Evolutionary conservation across 1,284 basidiomycete species (phyloP).

Genomic region (Apiotrichum siamense): DNA sequence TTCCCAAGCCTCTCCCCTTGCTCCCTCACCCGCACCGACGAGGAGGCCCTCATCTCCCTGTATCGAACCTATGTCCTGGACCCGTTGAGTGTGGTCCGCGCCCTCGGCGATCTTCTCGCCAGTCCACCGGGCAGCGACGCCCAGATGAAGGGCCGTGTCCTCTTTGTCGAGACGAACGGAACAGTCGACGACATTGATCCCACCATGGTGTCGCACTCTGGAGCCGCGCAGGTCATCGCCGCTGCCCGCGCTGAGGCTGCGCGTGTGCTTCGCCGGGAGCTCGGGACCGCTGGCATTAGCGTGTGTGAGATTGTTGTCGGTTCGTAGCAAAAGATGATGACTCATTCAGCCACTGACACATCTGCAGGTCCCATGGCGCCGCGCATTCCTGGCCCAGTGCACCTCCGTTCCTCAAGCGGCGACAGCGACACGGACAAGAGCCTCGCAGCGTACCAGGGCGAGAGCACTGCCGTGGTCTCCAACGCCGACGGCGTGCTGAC

Average conservation of each 20-base stretch:
- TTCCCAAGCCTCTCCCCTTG: constrained; percentile 10
- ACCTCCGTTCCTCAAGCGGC: constrained; percentile 20
- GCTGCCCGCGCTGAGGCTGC: constrained; percentile 28
- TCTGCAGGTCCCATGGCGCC: constrained; percentile 27
- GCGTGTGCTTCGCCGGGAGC: constrained; percentile 26
- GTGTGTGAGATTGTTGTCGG: constrained; percentile 41
- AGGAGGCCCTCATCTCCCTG: constrained; percentile 28
- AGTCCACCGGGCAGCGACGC: constrained; percentile 8
- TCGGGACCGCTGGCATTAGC: constrained; percentile 27
- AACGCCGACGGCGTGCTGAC: constrained; percentile 8
- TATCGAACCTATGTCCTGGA: constrained; percentile 36
- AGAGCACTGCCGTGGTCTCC: neutral
- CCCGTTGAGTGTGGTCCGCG: constrained; percentile 32
- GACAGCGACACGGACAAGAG: constrained; percentile 22
- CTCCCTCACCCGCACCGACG: constrained; percentile 24
- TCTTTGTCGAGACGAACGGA: constrained; percentile 38
- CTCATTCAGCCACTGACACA: neutral
- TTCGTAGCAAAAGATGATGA: constrained; percentile 19
- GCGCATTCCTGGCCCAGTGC: constrained; percentile 7
- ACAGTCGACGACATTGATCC: constrained; percentile 15
- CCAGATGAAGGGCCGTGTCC: constrained; percentile 21
- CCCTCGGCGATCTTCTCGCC: constrained; percentile 32
- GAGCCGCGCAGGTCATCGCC: constrained; percentile 23
- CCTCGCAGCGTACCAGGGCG: constrained; percentile 1
- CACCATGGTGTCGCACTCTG: neutral